These are phyloP conservation scores for Hordeum pubiflorum DNA, from an alignment of 202 grass and related monocot genomes.

Conservation along the genomic window DNA sequence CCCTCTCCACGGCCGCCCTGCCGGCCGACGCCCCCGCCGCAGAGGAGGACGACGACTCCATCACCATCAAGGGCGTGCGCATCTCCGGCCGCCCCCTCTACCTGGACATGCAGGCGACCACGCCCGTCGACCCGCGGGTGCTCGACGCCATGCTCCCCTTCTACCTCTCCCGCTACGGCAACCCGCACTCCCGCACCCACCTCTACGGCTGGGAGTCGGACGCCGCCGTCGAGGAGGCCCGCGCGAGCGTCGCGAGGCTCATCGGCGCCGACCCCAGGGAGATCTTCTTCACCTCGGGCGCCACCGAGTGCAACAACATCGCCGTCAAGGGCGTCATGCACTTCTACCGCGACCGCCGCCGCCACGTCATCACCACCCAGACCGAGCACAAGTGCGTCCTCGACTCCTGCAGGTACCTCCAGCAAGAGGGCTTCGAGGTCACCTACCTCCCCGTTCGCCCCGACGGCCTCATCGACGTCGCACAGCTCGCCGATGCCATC, in stretches of 20 bases:
- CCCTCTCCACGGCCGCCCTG: slow-evolving; percentile 31
- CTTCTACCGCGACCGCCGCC: slow-evolving; percentile 70
- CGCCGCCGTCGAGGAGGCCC: slow-evolving; percentile 57
- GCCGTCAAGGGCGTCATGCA: slow-evolving; percentile 65
- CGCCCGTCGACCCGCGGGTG: slow-evolving; percentile 65
- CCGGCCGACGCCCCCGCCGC: not conserved
- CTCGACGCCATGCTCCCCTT: slow-evolving; percentile 77
- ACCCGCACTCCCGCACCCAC: slow-evolving; percentile 77
- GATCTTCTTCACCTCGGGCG: slow-evolving; percentile 78
- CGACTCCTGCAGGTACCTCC: slow-evolving; percentile 66
- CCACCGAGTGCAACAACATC: slow-evolving; percentile 83
- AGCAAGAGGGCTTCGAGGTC: slow-evolving; percentile 64
- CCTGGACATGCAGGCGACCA: slow-evolving; percentile 78
- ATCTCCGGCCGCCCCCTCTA: slow-evolving; percentile 70
- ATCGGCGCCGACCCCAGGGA: slow-evolving; percentile 62
- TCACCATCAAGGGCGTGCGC: slow-evolving; percentile 64
- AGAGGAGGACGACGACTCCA: slow-evolving; percentile 13
- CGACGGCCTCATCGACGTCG: slow-evolving; percentile 60
- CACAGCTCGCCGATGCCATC: slow-evolving; percentile 47
- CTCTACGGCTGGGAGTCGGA: slow-evolving; percentile 86
- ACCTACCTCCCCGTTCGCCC: slow-evolving; percentile 59
- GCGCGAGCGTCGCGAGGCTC: slow-evolving; percentile 28
- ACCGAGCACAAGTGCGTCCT: slow-evolving; percentile 84
- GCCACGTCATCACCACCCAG: slow-evolving; percentile 70
- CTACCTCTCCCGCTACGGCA: slow-evolving; percentile 65